A percentile compares a stretch with the other conserved stretches of the same genome.
These are phyloP conservation scores for Cryptococcus wingfieldii DNA, from an alignment of 1,284 basidiomycete genomes.

Conservation along the genomic window DNA sequence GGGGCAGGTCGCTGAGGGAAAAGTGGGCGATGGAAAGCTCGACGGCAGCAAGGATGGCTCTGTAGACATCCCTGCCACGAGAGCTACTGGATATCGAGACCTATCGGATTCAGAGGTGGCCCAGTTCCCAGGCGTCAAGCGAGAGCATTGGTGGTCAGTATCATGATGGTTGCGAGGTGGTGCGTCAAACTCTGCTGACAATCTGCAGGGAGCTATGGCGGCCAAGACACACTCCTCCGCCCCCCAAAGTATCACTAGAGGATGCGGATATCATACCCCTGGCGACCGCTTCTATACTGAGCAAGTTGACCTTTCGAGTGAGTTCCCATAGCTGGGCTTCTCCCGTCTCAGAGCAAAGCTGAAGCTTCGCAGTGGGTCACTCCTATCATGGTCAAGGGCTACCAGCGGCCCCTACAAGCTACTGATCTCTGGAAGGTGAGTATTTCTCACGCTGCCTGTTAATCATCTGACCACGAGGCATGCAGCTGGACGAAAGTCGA, in stretches of 20 bases:
- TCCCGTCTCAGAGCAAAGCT: constrained; percentile 45
- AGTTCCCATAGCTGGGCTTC: constrained; percentile 39
- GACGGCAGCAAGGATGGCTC: too few relatives aligned
- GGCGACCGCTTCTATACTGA: constrained; percentile 56
- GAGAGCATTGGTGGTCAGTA: constrained; percentile 40
- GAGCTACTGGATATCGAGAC: constrained; percentile 8
- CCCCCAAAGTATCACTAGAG: constrained; percentile 55
- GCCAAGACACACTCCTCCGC: constrained; percentile 49
- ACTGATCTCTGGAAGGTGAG: constrained; percentile 81
- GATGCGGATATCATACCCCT: constrained; percentile 57
- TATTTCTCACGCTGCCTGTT: constrained; percentile 54
- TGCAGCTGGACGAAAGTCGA: constrained; percentile 34
- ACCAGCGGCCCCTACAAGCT: constrained; percentile 69
- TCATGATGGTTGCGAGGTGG: constrained; percentile 20
- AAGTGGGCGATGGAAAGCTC: too few relatives aligned
- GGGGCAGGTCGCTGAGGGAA: too few relatives aligned
- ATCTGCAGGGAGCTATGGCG: constrained; percentile 59
- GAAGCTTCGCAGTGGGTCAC: constrained; percentile 69
- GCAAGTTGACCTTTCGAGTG: constrained; percentile 57
- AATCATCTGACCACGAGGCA: constrained; percentile 54
- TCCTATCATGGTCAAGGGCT: constrained; percentile 58
- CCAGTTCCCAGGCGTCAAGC: constrained; percentile 27
- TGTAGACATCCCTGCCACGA: too few relatives aligned
- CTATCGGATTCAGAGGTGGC: constrained; percentile 14
- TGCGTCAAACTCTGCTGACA: constrained; percentile 54